A percentile compares a stretch with the other conserved stretches of the same genome.
phyloP scores from a whole-genome alignment of 495 filamentous ascomycete genomes.

The Aspergillus funiculosus region DNA sequence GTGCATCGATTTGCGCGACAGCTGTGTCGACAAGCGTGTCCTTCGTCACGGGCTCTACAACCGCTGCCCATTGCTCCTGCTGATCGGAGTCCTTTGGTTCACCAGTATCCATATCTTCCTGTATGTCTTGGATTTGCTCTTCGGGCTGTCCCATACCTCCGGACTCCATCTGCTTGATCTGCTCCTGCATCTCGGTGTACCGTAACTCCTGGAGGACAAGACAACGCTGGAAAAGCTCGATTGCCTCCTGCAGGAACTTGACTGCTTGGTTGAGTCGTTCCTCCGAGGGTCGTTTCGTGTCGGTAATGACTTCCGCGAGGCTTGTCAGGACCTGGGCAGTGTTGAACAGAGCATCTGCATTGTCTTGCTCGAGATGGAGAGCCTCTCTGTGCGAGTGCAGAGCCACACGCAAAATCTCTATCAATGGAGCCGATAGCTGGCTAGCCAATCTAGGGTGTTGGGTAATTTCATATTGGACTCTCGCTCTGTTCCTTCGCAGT shows the following conservation, averaged over 20 bases:
- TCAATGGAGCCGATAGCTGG: conserved; percentile 46
- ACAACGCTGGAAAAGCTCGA: conserved; percentile 59
- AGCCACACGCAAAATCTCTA: conserved; percentile 49
- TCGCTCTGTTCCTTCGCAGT: conserved; percentile 39
- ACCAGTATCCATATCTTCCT: conserved; percentile 6
- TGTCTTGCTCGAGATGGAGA: conserved; percentile 51
- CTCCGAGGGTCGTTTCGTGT: conserved; percentile 40
- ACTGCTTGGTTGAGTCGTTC: conserved; percentile 37
- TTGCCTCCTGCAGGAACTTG: conserved; percentile 52
- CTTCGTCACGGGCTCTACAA: conserved; percentile 57
- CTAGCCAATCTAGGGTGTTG: conserved; percentile 52
- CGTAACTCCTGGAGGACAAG: conserved; percentile 52
- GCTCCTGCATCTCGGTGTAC: conserved; percentile 47
- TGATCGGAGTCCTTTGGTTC: conserved; percentile 25
- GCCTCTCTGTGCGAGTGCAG: conserved; percentile 58
- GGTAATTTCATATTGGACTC: conserved; percentile 60
- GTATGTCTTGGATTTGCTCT: conserved; percentile 19
- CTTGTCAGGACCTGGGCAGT: conserved; percentile 61
- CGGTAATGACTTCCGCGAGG: conserved; percentile 53
- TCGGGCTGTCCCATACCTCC: conserved; percentile 20
- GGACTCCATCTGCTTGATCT: conserved; percentile 39
- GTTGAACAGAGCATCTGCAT: conserved; percentile 64
- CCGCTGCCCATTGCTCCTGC: conserved; percentile 55
- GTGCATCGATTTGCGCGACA: conserved; percentile 53
- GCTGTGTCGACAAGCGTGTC: conserved; percentile 59